phyloP scores from a whole-genome alignment of 352 stramenopile genomes.

The Phytopythium boreale region DNA sequence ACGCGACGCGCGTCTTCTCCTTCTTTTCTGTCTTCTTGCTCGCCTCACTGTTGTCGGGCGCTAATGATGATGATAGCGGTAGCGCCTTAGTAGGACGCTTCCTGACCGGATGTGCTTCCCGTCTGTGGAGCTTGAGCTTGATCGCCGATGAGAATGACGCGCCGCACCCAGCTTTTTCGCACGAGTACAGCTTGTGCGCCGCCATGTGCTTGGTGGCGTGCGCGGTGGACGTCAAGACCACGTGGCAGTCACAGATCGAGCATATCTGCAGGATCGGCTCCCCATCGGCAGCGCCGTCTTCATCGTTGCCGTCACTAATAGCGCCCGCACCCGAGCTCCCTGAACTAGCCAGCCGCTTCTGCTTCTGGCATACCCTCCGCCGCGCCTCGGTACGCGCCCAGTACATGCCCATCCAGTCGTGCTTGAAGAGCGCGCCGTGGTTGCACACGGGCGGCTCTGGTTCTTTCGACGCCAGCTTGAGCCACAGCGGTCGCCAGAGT shows the following conservation, averaged over 20 bases:
- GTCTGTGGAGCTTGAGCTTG: constrained; percentile 31
- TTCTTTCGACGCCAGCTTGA: constrained; percentile 13
- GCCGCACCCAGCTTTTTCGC: constrained; percentile 18
- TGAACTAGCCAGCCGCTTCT: constrained; percentile 12
- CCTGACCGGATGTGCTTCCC: constrained; percentile 9
- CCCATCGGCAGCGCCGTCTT: not conserved
- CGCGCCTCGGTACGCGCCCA: constrained; percentile 18
- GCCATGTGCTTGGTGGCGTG: constrained; percentile 21
- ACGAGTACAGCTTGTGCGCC: constrained; percentile 29
- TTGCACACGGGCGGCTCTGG: constrained; percentile 15
- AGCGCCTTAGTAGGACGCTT: not conserved
- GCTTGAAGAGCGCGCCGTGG: constrained; percentile 26
- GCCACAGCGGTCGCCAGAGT: constrained; percentile 46
- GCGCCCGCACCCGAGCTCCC: not conserved
- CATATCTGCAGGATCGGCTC: constrained; percentile 20
- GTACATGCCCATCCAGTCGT: constrained; percentile 36
- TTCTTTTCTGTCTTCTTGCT: not conserved
- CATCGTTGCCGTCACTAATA: not conserved
- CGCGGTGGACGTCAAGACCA: constrained; percentile 19
- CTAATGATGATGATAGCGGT: not conserved
- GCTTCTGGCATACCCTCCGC: constrained; percentile 20
- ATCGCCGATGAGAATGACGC: constrained; percentile 24
- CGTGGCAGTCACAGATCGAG: constrained; percentile 32
- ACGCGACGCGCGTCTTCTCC: constrained; percentile 16
- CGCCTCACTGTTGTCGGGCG: not conserved